Conservation (phyloP, 345 rosid species). For the Euphorbia tirucalli region DNA sequence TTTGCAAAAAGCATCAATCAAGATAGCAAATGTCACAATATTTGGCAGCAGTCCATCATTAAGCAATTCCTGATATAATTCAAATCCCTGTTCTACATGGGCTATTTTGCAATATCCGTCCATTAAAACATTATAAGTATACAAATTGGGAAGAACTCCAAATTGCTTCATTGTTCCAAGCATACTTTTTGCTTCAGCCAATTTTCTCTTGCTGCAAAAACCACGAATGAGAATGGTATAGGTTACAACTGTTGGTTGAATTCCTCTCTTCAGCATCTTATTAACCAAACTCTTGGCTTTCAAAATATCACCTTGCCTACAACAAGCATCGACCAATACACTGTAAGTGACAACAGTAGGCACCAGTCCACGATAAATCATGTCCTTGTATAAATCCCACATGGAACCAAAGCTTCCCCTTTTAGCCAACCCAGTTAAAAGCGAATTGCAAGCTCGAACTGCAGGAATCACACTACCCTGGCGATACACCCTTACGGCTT, state of each 20-base stretch:
- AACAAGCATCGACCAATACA: slow-evolving; percentile 50
- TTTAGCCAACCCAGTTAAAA: slow-evolving; percentile 54
- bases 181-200: slow-evolving; percentile 46
- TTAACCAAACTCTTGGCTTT: slow-evolving; percentile 43
- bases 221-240: slow-evolving; percentile 48
- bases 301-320: slow-evolving; percentile 43
- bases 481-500: slow-evolving; percentile 56
- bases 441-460: slow-evolving; percentile 45
- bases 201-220: slow-evolving; percentile 41
- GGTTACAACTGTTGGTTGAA: slow-evolving; percentile 51
- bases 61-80: slow-evolving; percentile 41
- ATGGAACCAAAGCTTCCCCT: slow-evolving; percentile 37
- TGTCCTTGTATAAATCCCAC: slow-evolving; percentile 44
- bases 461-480: slow-evolving; percentile 40
- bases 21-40: slow-evolving; percentile 52
- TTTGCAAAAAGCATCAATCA: slow-evolving; percentile 60
- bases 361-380: slow-evolving; percentile 49
- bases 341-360: slow-evolving; percentile 59
- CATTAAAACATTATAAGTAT: slow-evolving; percentile 49
- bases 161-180: slow-evolving; percentile 40
- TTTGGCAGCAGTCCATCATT: slow-evolving; percentile 45
- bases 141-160: slow-evolving; percentile 47
- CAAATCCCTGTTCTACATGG: slow-evolving; percentile 38
- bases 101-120: slow-evolving; percentile 54
- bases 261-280: slow-evolving; percentile 45